phyloP scores from a whole-genome alignment of 2,329 filamentous ascomycete genomes.

The Tolypocladium pustulatum region DNA sequence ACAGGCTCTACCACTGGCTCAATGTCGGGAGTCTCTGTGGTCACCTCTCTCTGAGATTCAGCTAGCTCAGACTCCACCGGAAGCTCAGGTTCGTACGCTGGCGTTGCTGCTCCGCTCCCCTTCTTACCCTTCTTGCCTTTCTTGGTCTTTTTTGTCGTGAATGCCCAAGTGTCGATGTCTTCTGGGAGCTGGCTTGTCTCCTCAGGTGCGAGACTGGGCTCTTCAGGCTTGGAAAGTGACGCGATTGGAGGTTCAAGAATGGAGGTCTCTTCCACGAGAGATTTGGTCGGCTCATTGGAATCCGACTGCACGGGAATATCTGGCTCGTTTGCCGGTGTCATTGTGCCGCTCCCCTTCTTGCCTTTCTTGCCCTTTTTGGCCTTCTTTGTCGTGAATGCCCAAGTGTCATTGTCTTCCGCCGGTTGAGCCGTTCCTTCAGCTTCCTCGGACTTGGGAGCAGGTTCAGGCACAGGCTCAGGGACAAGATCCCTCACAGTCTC shows the following conservation, averaged over 20 bases:
- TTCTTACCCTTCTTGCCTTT: slow-evolving; percentile 3
- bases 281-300: neutral
- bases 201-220: neutral
- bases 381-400: slow-evolving; percentile 3
- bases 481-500: neutral
- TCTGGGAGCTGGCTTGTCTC: neutral
- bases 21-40: neutral
- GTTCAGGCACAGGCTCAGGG: neutral
- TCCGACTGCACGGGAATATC: neutral
- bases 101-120: neutral
- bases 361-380: slow-evolving; percentile 3
- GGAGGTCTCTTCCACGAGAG: neutral
- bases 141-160: slow-evolving; percentile 1
- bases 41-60: neutral
- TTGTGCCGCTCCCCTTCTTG: neutral
- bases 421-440: neutral
- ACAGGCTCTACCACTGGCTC: neutral
- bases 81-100: neutral
- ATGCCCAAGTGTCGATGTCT: slow-evolving; percentile 1
- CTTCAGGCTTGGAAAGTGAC: neutral
- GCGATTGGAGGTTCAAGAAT: neutral
- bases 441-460: neutral
- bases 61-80: neutral
- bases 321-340: neutral
- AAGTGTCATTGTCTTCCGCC: neutral